Evolutionary conservation across 805 yeast species (phyloP).

Genomic region (Nakazawaea populi): DNA sequence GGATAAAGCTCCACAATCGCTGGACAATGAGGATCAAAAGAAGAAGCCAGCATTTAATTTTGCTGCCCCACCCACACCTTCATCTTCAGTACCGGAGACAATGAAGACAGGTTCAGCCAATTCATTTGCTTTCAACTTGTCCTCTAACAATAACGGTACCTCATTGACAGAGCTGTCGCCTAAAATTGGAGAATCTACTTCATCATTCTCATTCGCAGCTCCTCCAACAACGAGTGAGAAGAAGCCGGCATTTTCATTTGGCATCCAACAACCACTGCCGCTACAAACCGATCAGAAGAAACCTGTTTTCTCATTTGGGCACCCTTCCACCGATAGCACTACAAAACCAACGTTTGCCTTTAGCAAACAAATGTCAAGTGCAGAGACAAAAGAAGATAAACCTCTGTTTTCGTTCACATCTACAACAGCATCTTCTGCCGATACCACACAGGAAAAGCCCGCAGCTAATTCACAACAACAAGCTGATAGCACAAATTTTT

Average conservation of each 20-base stretch:
- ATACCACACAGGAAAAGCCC: not conserved
- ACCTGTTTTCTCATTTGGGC: not conserved
- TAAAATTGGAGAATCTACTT: not conserved
- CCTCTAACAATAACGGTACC: not conserved
- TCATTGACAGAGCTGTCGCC: not conserved
- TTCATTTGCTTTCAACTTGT: not conserved
- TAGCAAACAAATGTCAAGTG: not conserved
- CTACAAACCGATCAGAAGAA: not conserved
- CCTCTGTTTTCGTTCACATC: not conserved
- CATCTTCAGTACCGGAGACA: no score
- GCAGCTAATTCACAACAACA: conserved; percentile 7
- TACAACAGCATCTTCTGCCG: not conserved
- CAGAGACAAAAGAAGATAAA: not conserved
- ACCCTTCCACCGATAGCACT: no score
- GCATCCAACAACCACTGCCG: not conserved
- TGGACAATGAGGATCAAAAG: not conserved
- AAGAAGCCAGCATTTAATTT: not conserved
- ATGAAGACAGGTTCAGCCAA: not conserved
- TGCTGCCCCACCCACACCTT: conserved; percentile 13
- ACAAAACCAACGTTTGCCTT: not conserved
- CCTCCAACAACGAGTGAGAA: not conserved
- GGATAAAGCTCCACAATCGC: not conserved
- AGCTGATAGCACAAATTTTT: not conserved
- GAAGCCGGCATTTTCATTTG: conserved; percentile 15
- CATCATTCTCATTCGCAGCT: not conserved